phyloP scores from a whole-genome alignment of 805 yeast species.

The Saccharomycopsis sp. region DNA sequence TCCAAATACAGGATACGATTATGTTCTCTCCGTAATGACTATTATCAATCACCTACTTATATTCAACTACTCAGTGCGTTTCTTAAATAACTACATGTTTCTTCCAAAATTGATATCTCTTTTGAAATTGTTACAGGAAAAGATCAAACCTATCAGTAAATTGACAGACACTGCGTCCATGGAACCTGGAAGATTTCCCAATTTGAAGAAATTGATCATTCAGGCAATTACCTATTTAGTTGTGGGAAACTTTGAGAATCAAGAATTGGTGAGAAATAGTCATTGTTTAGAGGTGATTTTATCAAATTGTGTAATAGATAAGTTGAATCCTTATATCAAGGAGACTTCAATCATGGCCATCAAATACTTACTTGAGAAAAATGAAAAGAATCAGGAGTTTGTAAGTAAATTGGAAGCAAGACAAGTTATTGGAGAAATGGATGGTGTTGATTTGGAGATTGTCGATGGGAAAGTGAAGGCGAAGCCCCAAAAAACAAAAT shows the following conservation, averaged over 20 bases:
- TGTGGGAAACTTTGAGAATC: conserved; percentile 45
- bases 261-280: conserved; percentile 56
- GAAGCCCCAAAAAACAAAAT: conserved; percentile 22
- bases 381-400: conserved; percentile 64
- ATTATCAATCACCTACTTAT: conserved; percentile 36
- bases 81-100: conserved; percentile 35
- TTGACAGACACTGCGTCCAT: conserved; percentile 21
- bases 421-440: conserved; percentile 50
- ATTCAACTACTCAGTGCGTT: conserved; percentile 35
- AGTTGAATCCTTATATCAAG: conserved; percentile 79
- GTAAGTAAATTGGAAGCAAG: conserved; percentile 74
- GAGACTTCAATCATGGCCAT: conserved; percentile 81
- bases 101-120: conserved; percentile 32
- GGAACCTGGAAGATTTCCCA: conserved; percentile 44
- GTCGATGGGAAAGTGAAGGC: conserved; percentile 62
- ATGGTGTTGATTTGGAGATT: conserved; percentile 71
- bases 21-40: conserved; percentile 30
- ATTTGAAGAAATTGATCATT: conserved; percentile 56
- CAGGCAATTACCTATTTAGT: conserved; percentile 58
- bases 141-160: conserved; percentile 27
- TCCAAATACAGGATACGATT: background rate
- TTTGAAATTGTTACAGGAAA: conserved; percentile 35
- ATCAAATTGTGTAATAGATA: conserved; percentile 79
- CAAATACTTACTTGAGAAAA: conserved; percentile 56
- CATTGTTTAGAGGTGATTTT: conserved; percentile 69